Evolutionary conservation across 805 yeast genomes (phyloP), one percentile per base, ranked within the genome.

Genomic region (Wickerhamiella occidentalis): DNA sequence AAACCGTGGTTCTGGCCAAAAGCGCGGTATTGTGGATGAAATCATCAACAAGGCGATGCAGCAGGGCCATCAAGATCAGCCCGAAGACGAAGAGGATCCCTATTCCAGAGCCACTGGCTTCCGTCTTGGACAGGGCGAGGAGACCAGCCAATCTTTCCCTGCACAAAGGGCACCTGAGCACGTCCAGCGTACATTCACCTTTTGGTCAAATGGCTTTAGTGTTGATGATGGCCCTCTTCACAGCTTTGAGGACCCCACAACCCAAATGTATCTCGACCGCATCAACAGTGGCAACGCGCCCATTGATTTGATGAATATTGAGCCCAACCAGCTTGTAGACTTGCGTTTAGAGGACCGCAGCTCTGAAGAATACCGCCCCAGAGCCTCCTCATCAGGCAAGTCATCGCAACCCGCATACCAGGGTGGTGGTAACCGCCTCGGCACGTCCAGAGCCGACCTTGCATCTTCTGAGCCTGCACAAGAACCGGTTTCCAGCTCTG

Each of bases 191-290:
- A 83, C 83, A 40, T 82, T 92, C 54, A 85, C 94, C 0, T 90
- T 92, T 64, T 92, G 98, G 98, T 82, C 79, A 57, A 90, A 92
- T 60, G 98, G 98, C 1, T 92, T 92, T 67, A 85, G 86, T 54
- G 87, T 92, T 22, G 97, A 92, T 28, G 95, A 88, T 45, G 97
- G 97, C 2, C 77, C 77, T 21, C 72, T 92, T 50, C 81, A 76
- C 63, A 72, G 92, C 51, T 92, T 87, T 63, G 96, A 90, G 60
- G 97, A 92, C 63, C 95, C 95, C 5, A 78, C 75, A n/a, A 92
- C 90, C 63, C 80, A 80, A 44, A 75, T 73, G 40, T 82, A 85
- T 55, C 70, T 92, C 58, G 74, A 79, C 55, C 92, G 88, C 56
- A 74, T 92, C 65, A 83, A 85, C 61, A 75, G 79, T 50, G 98